phyloP scores from a whole-genome alignment of 2,329 filamentous ascomycete genomes.

The Pseudogymnoascus sp. region DNA sequence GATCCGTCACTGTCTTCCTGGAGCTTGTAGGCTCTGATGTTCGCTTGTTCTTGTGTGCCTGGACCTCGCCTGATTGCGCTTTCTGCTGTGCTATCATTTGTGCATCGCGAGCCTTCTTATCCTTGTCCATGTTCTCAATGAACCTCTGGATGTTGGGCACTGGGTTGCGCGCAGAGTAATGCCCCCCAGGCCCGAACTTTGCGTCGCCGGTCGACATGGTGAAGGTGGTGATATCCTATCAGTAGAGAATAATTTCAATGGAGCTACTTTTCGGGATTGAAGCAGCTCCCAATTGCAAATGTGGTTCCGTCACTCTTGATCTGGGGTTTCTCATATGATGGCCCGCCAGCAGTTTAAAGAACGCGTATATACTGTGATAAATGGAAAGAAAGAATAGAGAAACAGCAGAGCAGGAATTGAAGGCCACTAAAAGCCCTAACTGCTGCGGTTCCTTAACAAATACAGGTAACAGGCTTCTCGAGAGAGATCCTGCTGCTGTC shows the following conservation, averaged over 20 bases:
- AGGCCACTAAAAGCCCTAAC: neutral
- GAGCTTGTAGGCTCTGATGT: constrained; percentile 19
- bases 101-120: constrained; percentile 70
- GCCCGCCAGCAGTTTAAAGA: neutral
- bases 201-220: constrained; percentile 20
- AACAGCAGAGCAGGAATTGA: neutral
- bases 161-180: constrained; percentile 77
- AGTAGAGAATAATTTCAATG: neutral
- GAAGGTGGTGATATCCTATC: neutral
- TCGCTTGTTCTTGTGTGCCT: constrained; percentile 39
- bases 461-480: neutral
- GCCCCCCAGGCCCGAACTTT: constrained; percentile 44
- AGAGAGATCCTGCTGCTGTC: neutral
- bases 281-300: neutral
- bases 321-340: neutral
- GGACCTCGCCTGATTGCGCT: constrained; percentile 30
- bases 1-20: constrained; percentile 67
- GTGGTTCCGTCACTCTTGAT: neutral
- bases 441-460: neutral
- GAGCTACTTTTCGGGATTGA: neutral
- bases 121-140: constrained; percentile 66
- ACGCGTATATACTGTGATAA: neutral
- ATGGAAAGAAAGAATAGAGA: neutral
- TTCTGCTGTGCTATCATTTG: constrained; percentile 55
- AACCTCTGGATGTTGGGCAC: constrained; percentile 86